Base-by-base conservation (phyloP, 805 yeast genomes). In the Lipomyces yamadae region DNA sequence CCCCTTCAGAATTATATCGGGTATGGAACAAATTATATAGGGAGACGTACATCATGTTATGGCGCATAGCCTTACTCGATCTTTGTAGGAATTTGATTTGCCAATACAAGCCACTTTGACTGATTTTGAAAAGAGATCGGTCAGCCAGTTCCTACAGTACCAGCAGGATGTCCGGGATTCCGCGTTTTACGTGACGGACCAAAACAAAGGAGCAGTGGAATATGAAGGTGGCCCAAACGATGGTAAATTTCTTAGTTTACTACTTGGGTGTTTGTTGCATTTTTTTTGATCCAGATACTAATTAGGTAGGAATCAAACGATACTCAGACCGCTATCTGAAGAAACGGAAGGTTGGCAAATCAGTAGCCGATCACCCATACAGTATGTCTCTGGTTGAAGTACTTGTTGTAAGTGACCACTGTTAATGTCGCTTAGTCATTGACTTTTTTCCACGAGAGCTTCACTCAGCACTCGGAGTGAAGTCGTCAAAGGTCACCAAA, bases 321-420 rank as follows among this genome's bases (percentile, higher is more conserved):
- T 72, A 72, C 59, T 68, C 74, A 2, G 74, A 72, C 56, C 59
- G 71, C 29, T 70, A 68, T 55, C 63, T 67, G 1, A 62, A 58
- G 39, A 60, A 60, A 48, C 63, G 64, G 11, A 66, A 65, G 53
- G 48, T 33, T 18, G 68, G 73, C 13, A 67, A 67, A 45, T 56
- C 67, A 7, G 65, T 69, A 37, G 30, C 67, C 13, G 73, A 70
- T 35, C 73, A 70, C 45, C 73, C 73, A 1, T 70, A 69, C 62
- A 62, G 70, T 67, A 53, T 33, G 69, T 60, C 30, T 34, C 7
- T 2, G 29, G 24, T 37, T n/a, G n/a, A 18, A 24, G 24, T 11
- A 13, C 30, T 55, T n/a, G 7, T 10, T 35, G 18, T 15, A 15
- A 29, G 6, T 13, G 29, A 37, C 30, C 15, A 24, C 24, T 24